Evolutionary conservation across 2,329 filamentous ascomycete species (phyloP), one percentile per base, ranked within the genome.

Genomic region (Trichoderma citrinoviride): DNA sequence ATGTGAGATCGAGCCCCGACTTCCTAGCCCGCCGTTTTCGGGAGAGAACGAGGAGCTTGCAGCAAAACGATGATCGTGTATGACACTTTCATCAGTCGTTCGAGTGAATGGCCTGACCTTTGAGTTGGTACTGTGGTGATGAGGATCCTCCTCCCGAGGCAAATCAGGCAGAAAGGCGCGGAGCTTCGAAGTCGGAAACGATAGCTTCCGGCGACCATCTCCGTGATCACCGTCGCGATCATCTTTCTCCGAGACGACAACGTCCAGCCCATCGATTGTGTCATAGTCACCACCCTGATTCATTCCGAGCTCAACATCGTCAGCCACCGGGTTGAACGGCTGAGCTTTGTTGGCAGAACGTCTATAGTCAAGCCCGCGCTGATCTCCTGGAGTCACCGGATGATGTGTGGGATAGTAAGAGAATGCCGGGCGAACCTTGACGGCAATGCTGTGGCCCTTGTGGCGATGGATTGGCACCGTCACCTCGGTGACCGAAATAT

Each of bases 381-480:
- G 40, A 3, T 50, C 55, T 41, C 52, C 54, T 10, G 52, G 10
- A 10, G 54, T 27, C 17, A 19, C 23, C 37, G 58, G 61, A 21
- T 68, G 56, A 33, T 69, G 58, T 6, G 66, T 55, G 1, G 65
- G 60, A 37, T 70, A 52, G 17, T 68, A 46, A 6, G 69, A 66
- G 43, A 68, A 71, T 3, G 68, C 68, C 15, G 74, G 73, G 4
- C 69, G 70, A 33, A 71, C 67, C 40, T 76, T 75, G 17, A 69
- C 69, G 10, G 66, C 62, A 29, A 65, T 68, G 46, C 63, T 69
- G 27, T 73, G 70, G 6, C 69, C 72, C n/a, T 61, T 57, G 21
- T 67, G 64, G 37, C 53, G 61, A 43, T 70, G 66, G 37, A 67
- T 44, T 3, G 67, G 43, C 14, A 70, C 63, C 49, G 60, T 60